Percentiles rank a stretch among this genome's conserved stretches.
phyloP scores from a whole-genome alignment of 1,284 basidiomycete species.

The Schizophyllum commune region DNA sequence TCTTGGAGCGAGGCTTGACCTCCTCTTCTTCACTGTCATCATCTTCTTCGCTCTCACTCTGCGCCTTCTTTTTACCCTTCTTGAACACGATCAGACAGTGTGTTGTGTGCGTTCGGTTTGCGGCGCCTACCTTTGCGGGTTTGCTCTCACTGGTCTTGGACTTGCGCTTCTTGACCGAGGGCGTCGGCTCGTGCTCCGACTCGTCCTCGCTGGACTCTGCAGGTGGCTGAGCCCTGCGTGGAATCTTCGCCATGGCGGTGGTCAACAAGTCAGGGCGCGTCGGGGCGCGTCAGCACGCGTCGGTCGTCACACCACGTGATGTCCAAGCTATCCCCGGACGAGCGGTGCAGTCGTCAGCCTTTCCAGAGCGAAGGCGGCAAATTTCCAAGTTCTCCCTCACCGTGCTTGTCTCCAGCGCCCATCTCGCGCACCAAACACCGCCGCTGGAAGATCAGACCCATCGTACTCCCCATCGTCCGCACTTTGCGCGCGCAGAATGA shows the following conservation, averaged over 20 bases:
- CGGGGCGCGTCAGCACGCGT: too few relatives aligned
- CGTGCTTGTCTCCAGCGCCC: background rate
- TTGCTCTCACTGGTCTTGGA: background rate
- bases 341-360: too few relatives aligned
- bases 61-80: background rate
- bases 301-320: too few relatives aligned
- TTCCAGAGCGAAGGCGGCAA: too few relatives aligned
- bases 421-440: background rate
- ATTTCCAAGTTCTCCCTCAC: background rate
- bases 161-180: background rate
- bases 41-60: slow-evolving; percentile 7
- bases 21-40: slow-evolving; percentile 9
- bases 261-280: too few relatives aligned
- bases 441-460: background rate
- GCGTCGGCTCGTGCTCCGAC: background rate
- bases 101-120: background rate
- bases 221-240: too few relatives aligned
- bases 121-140: background rate
- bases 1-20: slow-evolving; percentile 6
- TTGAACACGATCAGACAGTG: background rate
- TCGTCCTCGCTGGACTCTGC: background rate
- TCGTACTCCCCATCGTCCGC: slow-evolving; percentile 23
- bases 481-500: slow-evolving; percentile 56
- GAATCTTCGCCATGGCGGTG: too few relatives aligned
- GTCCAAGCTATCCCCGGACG: too few relatives aligned